These are phyloP conservation scores for Raffaelea albimanens DNA, from an alignment of 2,329 filamentous ascomycete genomes.

Conservation along the genomic window DNA sequence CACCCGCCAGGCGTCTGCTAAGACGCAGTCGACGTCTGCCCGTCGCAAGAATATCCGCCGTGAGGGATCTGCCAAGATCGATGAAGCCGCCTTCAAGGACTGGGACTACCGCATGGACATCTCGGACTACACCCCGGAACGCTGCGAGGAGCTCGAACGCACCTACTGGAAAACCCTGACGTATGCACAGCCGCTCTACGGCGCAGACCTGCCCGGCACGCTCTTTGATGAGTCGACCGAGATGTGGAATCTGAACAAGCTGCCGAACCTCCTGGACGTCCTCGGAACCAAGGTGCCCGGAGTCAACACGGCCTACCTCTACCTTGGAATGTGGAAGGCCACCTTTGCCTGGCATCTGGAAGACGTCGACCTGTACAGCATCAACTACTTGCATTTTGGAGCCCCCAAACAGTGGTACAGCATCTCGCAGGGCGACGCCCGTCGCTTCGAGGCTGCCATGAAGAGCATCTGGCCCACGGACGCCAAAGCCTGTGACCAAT, in stretches of 20 bases:
- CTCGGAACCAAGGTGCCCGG: slow-evolving; percentile 92
- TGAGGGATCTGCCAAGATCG: slow-evolving; percentile 68
- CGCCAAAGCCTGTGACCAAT: slow-evolving; percentile 91
- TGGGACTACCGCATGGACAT: slow-evolving; percentile 87
- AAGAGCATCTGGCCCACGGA: slow-evolving; percentile 90
- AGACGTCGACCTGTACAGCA: slow-evolving; percentile 97
- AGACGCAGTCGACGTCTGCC: slow-evolving; percentile 70
- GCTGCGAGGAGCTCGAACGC: slow-evolving; percentile 89
- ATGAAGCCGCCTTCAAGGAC: slow-evolving; percentile 81
- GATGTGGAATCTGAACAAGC: slow-evolving; percentile 87
- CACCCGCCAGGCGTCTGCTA: slow-evolving; percentile 40
- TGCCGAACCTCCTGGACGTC: slow-evolving; percentile 88
- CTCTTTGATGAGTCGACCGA: slow-evolving; percentile 81
- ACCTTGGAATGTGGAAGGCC: slow-evolving; percentile 99
- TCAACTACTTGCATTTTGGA: slow-evolving; percentile 98
- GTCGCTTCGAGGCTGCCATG: slow-evolving; percentile 91
- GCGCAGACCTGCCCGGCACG: slow-evolving; percentile 91
- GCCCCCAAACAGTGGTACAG: slow-evolving; percentile 99
- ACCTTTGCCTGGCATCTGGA: slow-evolving; percentile 99
- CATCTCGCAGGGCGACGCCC: slow-evolving; percentile 90
- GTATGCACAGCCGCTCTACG: slow-evolving; percentile 89
- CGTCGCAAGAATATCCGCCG: slow-evolving; percentile 78
- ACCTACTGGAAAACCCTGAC: slow-evolving; percentile 97
- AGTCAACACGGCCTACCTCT: slow-evolving; percentile 96
- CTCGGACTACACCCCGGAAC: slow-evolving; percentile 80